Conservation (phyloP, 768 basidiomycete species). For the Fibroporia radiculosa region DNA sequence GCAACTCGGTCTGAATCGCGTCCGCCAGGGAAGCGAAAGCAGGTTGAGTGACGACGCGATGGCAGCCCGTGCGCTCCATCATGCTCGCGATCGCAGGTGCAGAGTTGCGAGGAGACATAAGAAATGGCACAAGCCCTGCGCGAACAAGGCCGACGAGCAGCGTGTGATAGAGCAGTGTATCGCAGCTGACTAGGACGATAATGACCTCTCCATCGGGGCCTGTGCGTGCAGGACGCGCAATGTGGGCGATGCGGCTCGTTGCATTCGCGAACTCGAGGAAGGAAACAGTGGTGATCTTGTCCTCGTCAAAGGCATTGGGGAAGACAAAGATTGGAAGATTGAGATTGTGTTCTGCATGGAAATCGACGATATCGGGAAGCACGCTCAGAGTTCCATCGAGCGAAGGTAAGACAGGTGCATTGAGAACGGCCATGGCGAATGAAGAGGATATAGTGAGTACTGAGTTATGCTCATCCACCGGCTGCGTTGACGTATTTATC, state of each 20-base stretch:
- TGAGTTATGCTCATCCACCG: no score
- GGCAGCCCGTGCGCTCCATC: constrained; percentile 12
- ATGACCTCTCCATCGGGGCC: constrained; percentile 4
- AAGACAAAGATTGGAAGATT: constrained; percentile 1
- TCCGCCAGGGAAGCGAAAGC: not conserved
- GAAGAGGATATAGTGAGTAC: not conserved
- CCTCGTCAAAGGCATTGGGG: constrained; percentile 1
- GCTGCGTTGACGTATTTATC: no score
- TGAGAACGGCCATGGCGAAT: not conserved
- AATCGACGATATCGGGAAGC: constrained; percentile 13
- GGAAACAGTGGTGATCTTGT: not conserved
- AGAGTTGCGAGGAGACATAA: constrained; percentile 20
- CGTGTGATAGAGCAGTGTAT: constrained; percentile 2
- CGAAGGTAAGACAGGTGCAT: constrained; percentile 6
- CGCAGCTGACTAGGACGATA: not conserved
- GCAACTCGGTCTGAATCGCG: constrained; percentile 3
- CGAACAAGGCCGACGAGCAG: constrained; percentile 1
- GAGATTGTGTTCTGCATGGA: constrained; percentile 13
- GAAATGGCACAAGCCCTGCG: constrained; percentile 11
- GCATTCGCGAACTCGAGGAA: constrained; percentile 4
- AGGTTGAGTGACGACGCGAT: constrained; percentile 7
- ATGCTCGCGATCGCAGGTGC: constrained; percentile 11
- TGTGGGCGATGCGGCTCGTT: constrained; percentile 1
- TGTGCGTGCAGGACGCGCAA: not conserved
- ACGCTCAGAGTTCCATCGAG: constrained; percentile 11